A percentile compares a stretch with the other conserved stretches of the same genome.
Evolutionary conservation across 805 yeast genomes (phyloP).

Genomic region (Candida wancherniae): DNA sequence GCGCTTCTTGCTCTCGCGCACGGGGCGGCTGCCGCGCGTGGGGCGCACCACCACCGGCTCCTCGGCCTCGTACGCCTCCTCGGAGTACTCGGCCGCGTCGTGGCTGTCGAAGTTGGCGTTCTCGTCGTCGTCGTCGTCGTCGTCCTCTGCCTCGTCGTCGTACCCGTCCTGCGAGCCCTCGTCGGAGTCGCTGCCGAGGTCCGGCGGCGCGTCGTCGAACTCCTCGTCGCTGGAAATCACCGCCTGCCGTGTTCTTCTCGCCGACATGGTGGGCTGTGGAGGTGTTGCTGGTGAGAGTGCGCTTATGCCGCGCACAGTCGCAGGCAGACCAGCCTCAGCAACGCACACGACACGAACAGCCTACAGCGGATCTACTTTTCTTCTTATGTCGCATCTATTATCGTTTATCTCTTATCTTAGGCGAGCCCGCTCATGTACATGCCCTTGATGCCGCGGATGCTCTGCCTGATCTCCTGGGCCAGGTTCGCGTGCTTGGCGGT

Average conservation of each 20-base stretch:
- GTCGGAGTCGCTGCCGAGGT: conserved; percentile 13
- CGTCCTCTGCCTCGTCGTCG: conserved; percentile 10
- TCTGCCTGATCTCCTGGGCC: conserved; percentile 31
- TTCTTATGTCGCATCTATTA: background rate
- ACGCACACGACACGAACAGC: no score
- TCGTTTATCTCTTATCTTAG: conserved; percentile 5
- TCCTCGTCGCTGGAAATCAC: conserved; percentile 14
- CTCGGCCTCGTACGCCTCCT: conserved; percentile 9
- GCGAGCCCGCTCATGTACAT: conserved; percentile 40
- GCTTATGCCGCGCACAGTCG: no score
- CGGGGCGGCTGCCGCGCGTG: conserved; percentile 10
- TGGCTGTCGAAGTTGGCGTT: conserved; percentile 7
- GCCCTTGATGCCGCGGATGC: conserved; percentile 41
- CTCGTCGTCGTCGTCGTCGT: conserved; percentile 8
- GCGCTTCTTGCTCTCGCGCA: conserved; percentile 31
- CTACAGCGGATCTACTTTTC: no score
- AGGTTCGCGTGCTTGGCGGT: conserved; percentile 17
- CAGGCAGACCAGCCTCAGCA: no score
- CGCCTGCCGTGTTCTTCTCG: conserved; percentile 5
- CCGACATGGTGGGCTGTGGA: no score
- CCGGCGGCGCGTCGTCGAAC: conserved; percentile 4
- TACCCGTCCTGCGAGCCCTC: conserved; percentile 11
- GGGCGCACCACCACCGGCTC: conserved; percentile 9
- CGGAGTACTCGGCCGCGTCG: conserved; percentile 6
- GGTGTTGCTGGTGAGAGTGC: no score